These are phyloP conservation scores for Mortierella hygrophila DNA, from an alignment of 192 early-diverging fungal genomes.

Conservation along the genomic window DNA sequence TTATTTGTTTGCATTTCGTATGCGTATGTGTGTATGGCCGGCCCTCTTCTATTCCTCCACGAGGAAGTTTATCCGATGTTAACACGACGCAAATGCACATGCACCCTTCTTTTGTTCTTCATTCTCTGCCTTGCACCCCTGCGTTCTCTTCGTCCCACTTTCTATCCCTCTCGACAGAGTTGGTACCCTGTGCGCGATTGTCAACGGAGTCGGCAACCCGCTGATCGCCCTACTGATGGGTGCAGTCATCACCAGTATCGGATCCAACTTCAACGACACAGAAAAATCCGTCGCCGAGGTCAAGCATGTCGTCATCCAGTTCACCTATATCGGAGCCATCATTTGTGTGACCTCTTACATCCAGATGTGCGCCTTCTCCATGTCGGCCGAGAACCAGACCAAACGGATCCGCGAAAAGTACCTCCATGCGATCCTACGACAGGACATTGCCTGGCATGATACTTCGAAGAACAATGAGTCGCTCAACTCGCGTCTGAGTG, in stretches of 20 bases:
- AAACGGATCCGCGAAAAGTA: slow-evolving; percentile 79
- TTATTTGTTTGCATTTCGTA: neutral
- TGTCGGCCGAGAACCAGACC: slow-evolving; percentile 63
- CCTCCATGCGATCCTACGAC: slow-evolving; percentile 81
- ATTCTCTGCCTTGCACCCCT: neutral
- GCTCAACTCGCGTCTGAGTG: slow-evolving; percentile 84
- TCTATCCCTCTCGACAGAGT: neutral
- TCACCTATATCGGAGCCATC: slow-evolving; percentile 62
- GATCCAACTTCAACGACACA: neutral
- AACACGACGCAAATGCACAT: neutral
- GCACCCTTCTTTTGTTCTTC: neutral
- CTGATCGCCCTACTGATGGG: slow-evolving; percentile 31
- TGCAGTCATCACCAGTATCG: slow-evolving; percentile 13
- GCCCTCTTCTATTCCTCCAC: neutral
- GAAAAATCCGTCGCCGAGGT: neutral
- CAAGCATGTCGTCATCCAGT: slow-evolving; percentile 16
- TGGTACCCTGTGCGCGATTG: neutral
- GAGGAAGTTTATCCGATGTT: too few relatives aligned
- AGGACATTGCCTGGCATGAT: slow-evolving; percentile 93
- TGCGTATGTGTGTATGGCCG: slow-evolving; percentile 30
- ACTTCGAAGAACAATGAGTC: slow-evolving; percentile 47
- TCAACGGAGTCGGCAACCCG: slow-evolving; percentile 30
- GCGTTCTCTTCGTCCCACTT: neutral
- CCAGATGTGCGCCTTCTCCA: slow-evolving; percentile 69
- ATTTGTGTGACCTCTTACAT: slow-evolving; percentile 68